Evolutionary conservation across 306 rosid genomes (phyloP).

Genomic region (Castanopsis chinensis): DNA sequence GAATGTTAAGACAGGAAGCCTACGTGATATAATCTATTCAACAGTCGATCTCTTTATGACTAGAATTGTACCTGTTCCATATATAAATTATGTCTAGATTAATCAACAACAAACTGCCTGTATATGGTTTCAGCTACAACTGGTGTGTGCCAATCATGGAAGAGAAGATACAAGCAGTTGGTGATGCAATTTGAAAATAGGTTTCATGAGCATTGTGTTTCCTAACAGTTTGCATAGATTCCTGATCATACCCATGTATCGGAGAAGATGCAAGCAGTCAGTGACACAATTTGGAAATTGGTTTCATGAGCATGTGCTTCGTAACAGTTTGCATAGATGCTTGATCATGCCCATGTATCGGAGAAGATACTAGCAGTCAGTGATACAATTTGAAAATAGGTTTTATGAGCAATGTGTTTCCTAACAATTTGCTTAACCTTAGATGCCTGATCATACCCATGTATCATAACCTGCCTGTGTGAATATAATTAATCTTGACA

Average conservation of each 20-base stretch:
- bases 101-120: not conserved
- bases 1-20: not conserved
- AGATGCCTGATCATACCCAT: not conserved
- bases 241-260: not conserved
- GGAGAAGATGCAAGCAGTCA: not conserved
- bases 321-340: not conserved
- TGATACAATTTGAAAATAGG: not conserved
- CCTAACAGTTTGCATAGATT: not conserved
- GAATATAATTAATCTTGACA: not conserved
- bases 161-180: not conserved
- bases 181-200: not conserved
- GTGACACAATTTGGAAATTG: not conserved
- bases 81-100: not conserved
- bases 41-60: not conserved
- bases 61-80: not conserved
- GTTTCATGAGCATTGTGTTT: not conserved
- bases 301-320: not conserved
- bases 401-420: not conserved
- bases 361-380: no score
- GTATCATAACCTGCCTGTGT: not conserved
- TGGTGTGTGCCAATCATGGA: not conserved
- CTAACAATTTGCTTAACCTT: not conserved
- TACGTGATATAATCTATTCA: not conserved
- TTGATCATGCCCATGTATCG: not conserved
- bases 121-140: not conserved